A percentile compares a stretch with the other conserved stretches of the same genome.
These are phyloP conservation scores for Cyberlindnera euphorbiae DNA, from an alignment of 805 yeast genomes.

Conservation along the genomic window DNA sequence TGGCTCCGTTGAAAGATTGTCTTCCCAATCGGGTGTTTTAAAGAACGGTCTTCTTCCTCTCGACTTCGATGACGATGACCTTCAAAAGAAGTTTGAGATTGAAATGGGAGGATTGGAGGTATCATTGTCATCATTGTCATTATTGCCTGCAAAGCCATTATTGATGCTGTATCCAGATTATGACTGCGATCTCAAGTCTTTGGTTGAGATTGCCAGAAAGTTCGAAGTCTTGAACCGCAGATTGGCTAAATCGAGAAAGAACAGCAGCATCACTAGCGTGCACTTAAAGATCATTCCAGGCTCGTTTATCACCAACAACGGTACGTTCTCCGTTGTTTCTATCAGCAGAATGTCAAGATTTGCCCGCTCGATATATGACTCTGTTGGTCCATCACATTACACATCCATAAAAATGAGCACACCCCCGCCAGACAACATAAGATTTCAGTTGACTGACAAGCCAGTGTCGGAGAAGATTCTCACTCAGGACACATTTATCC, in stretches of 20 bases:
- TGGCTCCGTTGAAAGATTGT: constrained; percentile 35
- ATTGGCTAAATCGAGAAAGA: constrained; percentile 20
- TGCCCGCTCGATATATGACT: constrained; percentile 53
- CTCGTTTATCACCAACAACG: constrained; percentile 34
- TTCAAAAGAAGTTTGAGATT: constrained; percentile 1
- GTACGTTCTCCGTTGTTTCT: constrained; percentile 30
- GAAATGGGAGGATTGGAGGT: neutral
- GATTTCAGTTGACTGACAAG: constrained; percentile 38
- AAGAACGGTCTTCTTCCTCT: constrained; percentile 11
- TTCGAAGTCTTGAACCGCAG: constrained; percentile 42
- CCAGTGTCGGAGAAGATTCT: constrained; percentile 33
- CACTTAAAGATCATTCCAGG: constrained; percentile 37
- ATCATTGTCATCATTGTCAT: too few species aligned
- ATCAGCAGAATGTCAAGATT: constrained; percentile 36
- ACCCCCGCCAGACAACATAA: constrained; percentile 38
- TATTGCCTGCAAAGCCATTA: neutral
- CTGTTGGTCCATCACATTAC: constrained; percentile 38
- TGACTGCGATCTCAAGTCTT: constrained; percentile 32
- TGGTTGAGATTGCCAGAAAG: constrained; percentile 41
- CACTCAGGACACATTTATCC: constrained; percentile 73
- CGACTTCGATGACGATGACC: constrained; percentile 1
- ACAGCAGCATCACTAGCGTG: constrained; percentile 1
- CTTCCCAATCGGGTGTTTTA: constrained; percentile 19
- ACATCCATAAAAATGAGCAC: constrained; percentile 37
- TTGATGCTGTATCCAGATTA: constrained; percentile 18